Percentiles rank a stretch among this genome's conserved stretches.
These are phyloP conservation scores for Candida sanyaensis DNA, from an alignment of 1,139 yeast species.

Conservation along the genomic window DNA sequence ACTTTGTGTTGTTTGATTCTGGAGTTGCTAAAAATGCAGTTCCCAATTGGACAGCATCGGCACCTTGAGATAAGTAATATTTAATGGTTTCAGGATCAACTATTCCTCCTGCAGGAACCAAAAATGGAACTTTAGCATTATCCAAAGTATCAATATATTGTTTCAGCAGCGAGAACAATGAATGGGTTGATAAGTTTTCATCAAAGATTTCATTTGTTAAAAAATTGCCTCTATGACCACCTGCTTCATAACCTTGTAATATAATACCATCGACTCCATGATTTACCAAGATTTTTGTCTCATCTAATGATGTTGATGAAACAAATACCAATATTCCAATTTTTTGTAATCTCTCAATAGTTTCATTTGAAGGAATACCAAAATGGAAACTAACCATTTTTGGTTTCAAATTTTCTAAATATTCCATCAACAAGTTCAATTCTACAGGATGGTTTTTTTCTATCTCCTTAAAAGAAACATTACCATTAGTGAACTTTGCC, in stretches of 20 bases:
- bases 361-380: constrained; percentile 40
- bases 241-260: constrained; percentile 56
- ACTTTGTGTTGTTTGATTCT: constrained; percentile 28
- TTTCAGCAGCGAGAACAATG: constrained; percentile 29
- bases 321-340: constrained; percentile 55
- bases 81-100: constrained; percentile 26
- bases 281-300: constrained; percentile 28
- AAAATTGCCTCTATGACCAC: constrained; percentile 56
- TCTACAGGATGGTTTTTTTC: constrained; percentile 15
- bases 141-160: constrained; percentile 4
- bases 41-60: constrained; percentile 50
- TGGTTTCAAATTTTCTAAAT: constrained; percentile 23
- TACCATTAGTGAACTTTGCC: constrained; percentile 23
- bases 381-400: constrained; percentile 51
- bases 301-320: constrained; percentile 42
- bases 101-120: constrained; percentile 53
- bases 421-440: constrained; percentile 15
- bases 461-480: constrained; percentile 38
- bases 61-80: constrained; percentile 33
- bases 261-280: constrained; percentile 41
- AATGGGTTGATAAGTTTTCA: constrained; percentile 34
- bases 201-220: constrained; percentile 25
- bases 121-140: constrained; percentile 19
- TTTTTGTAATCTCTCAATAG: constrained; percentile 42
- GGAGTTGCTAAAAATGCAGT: constrained; percentile 42